These are phyloP conservation scores for Aspergillus ostianus DNA, from an alignment of 495 filamentous ascomycete genomes.

Conservation along the genomic window DNA sequence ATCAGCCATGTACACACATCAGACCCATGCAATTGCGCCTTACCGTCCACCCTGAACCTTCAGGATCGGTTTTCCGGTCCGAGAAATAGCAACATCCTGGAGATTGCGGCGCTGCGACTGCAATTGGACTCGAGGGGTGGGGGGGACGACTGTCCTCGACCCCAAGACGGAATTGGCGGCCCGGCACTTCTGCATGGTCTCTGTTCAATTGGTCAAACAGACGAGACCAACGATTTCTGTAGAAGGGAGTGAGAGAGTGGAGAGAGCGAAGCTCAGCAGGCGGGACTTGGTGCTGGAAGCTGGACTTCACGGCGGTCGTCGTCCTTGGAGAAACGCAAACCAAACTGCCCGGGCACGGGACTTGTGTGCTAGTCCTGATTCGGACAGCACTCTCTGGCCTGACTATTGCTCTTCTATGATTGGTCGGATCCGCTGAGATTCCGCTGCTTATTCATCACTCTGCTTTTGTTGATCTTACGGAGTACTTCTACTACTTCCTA, in stretches of 20 bases:
- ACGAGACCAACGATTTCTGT: conserved; percentile 31
- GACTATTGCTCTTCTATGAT: neutral
- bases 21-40: conserved; percentile 30
- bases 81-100: conserved; percentile 78
- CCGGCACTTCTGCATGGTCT: conserved; percentile 54
- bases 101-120: conserved; percentile 54
- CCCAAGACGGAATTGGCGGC: conserved; percentile 46
- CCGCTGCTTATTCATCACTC: neutral
- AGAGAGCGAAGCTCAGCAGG: conserved; percentile 33
- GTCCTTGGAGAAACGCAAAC: conserved; percentile 20
- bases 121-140: conserved; percentile 42
- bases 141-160: conserved; percentile 41
- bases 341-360: conserved; percentile 41
- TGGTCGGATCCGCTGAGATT: neutral
- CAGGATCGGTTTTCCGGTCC: conserved; percentile 84
- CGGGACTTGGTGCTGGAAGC: conserved; percentile 31
- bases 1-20: conserved; percentile 24
- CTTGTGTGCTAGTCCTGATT: conserved; percentile 39
- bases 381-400: conserved; percentile 18
- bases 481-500: too few relatives aligned
- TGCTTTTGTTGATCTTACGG: neutral
- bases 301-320: conserved; percentile 30
- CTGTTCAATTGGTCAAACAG: conserved; percentile 27
- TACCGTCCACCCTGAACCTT: conserved; percentile 81
- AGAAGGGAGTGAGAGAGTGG: conserved; percentile 22